Percentiles rank a stretch among this genome's conserved stretches.
Conservation (phyloP, 2,329 filamentous ascomycete genomes). For the Colletotrichum orbiculare region DNA sequence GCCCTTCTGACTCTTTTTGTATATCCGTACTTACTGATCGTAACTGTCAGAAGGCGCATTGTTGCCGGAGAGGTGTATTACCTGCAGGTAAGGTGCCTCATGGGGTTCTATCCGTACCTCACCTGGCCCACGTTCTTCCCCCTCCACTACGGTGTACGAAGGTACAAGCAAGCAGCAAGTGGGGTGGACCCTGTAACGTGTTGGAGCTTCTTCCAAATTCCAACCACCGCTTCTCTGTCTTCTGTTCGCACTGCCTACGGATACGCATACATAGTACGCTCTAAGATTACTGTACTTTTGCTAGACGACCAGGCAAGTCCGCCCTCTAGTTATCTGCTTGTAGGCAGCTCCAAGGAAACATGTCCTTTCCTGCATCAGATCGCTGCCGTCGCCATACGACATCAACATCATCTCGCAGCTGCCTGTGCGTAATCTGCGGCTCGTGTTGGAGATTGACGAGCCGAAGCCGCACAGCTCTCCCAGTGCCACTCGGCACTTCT, state of each 20-base stretch:
- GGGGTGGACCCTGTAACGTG: constrained; percentile 33
- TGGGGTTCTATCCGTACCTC: constrained; percentile 16
- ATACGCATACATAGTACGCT: background rate
- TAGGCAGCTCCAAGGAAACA: too few relatives aligned
- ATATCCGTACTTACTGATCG: background rate
- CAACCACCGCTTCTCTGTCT: background rate
- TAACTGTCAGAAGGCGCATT: constrained; percentile 9
- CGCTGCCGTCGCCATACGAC: too few relatives aligned
- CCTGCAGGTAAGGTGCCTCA: too few relatives aligned
- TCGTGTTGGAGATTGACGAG: background rate
- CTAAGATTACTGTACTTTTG: background rate
- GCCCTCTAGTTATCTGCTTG: too few relatives aligned
- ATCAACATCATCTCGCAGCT: background rate
- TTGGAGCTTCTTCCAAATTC: constrained; percentile 26
- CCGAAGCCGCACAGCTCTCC: too few relatives aligned
- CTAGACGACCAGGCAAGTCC: too few relatives aligned
- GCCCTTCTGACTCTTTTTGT: too few relatives aligned
- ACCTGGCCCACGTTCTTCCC: background rate
- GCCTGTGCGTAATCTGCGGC: too few relatives aligned
- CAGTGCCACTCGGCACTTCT: too few relatives aligned
- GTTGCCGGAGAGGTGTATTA: background rate
- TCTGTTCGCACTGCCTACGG: background rate
- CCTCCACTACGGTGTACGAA: background rate
- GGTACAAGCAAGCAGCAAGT: background rate
- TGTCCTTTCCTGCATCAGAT: background rate